These are phyloP conservation scores for Nissolia schottii DNA, from an alignment of 306 rosid genomes.

Conservation along the genomic window DNA sequence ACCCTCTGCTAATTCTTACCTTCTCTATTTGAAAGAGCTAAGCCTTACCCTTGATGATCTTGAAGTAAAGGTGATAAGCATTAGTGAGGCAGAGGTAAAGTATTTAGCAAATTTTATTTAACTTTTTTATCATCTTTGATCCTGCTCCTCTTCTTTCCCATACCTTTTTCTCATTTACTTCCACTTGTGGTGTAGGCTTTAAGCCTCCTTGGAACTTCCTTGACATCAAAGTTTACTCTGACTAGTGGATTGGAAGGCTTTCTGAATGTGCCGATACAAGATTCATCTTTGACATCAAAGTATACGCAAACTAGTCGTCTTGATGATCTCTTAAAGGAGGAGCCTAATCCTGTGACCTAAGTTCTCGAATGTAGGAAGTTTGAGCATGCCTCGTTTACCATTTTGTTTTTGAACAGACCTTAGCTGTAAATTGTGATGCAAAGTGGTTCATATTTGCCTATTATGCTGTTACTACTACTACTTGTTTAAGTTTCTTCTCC, in stretches of 20 bases:
- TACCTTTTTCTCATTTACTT: not conserved
- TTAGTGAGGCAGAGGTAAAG: slow-evolving; percentile 18
- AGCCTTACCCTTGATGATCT: slow-evolving; percentile 22
- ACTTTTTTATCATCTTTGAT: not conserved
- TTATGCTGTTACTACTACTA: not conserved
- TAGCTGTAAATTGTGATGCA: not conserved
- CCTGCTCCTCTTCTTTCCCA: not conserved
- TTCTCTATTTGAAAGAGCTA: slow-evolving; percentile 21
- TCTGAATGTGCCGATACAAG: slow-evolving; percentile 22
- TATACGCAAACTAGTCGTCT: slow-evolving; percentile 9
- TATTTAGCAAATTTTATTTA: not conserved
- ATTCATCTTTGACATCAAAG: slow-evolving; percentile 14
- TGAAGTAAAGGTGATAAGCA: slow-evolving; percentile 19
- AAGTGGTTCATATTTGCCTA: not conserved
- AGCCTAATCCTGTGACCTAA: slow-evolving; percentile 5
- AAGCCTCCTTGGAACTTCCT: slow-evolving; percentile 22
- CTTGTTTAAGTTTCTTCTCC: not conserved
- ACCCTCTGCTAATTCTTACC: not conserved
- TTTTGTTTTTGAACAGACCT: not conserved
- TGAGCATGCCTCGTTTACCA: not conserved
- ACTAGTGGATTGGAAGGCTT: slow-evolving; percentile 17
- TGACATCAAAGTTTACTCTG: slow-evolving; percentile 19
- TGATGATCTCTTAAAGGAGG: slow-evolving; percentile 16
- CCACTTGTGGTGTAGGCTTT: slow-evolving; percentile 17
- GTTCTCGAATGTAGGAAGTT: not conserved